Conservation (phyloP, 2,329 filamentous ascomycete species). For the Alternaria viburni region DNA sequence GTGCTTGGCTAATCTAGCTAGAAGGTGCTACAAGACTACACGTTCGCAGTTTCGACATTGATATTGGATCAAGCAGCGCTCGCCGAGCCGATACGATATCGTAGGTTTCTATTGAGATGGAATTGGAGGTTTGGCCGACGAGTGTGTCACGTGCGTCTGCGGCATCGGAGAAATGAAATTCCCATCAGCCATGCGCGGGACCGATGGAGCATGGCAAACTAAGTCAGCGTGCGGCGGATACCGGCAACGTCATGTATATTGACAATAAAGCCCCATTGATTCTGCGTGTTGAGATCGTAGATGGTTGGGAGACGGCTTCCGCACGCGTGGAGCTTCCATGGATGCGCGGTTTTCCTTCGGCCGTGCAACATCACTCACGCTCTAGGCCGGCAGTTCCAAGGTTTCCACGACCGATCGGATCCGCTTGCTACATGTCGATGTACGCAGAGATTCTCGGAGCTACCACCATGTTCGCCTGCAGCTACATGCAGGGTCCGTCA, state of each 20-base stretch:
- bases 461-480: not conserved
- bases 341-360: not conserved
- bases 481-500: conserved; percentile 15
- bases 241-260: conserved; percentile 1
- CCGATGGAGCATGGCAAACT: not conserved
- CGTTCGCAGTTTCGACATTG: conserved; percentile 24
- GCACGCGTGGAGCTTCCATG: conserved; percentile 1
- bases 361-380: not conserved
- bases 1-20: conserved; percentile 28
- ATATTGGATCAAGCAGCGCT: conserved; percentile 26
- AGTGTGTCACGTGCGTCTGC: conserved; percentile 20
- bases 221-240: conserved; percentile 1
- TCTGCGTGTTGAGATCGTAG: not conserved
- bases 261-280: not conserved
- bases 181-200: conserved; percentile 1
- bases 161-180: conserved; percentile 14
- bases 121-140: conserved; percentile 1
- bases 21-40: conserved; percentile 21
- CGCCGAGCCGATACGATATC: conserved; percentile 4
- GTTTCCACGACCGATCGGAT: conserved; percentile 2
- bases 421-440: conserved; percentile 1
- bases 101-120: conserved; percentile 2
- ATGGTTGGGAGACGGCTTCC: not conserved
- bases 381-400: not conserved
- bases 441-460: conserved; percentile 25